Percentiles rank a stretch among this genome's conserved stretches.
phyloP scores from a whole-genome alignment of 768 basidiomycete species.

The Calocera cornea region DNA sequence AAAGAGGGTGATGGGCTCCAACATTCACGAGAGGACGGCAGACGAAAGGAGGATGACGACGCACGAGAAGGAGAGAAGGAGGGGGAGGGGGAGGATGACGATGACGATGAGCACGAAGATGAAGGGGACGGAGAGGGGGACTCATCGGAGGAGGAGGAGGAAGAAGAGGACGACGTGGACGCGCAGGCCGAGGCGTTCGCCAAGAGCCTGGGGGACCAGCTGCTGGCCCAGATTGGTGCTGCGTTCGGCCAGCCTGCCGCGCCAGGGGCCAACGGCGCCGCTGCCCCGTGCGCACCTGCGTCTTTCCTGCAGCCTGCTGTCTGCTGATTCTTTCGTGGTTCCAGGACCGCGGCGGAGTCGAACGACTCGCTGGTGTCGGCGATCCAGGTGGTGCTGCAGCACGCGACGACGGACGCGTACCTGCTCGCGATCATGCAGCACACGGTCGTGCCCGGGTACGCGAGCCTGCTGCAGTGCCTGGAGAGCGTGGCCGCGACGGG shows the following conservation, averaged over 20 bases:
- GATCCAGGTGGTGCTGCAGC: conserved; percentile 38
- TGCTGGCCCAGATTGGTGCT: conserved; percentile 63
- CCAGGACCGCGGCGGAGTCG: conserved; percentile 5
- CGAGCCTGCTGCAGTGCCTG: conserved; percentile 45
- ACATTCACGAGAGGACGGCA: conserved; percentile 15
- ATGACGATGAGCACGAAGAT: conserved; percentile 40
- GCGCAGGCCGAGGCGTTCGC: neutral
- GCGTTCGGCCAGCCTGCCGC: conserved; percentile 35
- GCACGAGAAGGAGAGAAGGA: conserved; percentile 19
- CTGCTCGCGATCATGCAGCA: conserved; percentile 43
- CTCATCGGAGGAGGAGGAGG: no score
- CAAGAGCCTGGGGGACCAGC: conserved; percentile 45
- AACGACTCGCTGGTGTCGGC: conserved; percentile 8
- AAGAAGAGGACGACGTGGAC: neutral
- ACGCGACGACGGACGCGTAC: conserved; percentile 42
- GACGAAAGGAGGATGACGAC: conserved; percentile 7
- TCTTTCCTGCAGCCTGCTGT: conserved; percentile 6
- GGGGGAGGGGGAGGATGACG: conserved; percentile 30
- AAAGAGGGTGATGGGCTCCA: no score
- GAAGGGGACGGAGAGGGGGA: conserved; percentile 31
- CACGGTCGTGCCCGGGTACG: conserved; percentile 37
- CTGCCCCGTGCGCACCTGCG: neutral
- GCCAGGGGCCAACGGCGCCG: conserved; percentile 8
- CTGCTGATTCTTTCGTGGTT: neutral
- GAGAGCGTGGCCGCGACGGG: conserved; percentile 10